Base-by-base conservation (phyloP, 768 basidiomycete genomes). In the Phylloporus sp. region DNA sequence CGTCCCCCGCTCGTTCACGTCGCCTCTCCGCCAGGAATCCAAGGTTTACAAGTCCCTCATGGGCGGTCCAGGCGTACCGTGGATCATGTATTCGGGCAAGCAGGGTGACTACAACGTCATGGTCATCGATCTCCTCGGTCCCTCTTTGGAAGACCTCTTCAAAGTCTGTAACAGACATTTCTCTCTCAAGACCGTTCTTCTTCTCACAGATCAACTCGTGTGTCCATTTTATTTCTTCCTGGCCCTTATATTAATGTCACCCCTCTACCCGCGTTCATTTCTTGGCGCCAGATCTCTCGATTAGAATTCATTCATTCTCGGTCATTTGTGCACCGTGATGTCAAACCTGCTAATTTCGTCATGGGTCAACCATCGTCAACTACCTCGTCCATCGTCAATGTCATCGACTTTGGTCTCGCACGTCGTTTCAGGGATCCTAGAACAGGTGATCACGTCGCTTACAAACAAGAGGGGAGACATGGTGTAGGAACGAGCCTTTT, bases 341-440 rank as follows among this genome's bases (percentile, higher is more conserved):
- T 99, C 68, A 99, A 98, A 67, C 95, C 95, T 29, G 95, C 95
- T 59, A 98, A 99, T 71, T 99, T 99, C 64, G 85, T 99, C 50
- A 97, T 98, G 90, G 90, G 91, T 53, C 44, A 48, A 14, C 38
- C 62, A 0, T 78, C 81, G 37, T 81, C 81, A 52, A 83, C 80
- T 53, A 71, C 78, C 65, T 61, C 77, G 0, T 76, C 77, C 57
- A 69, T 83, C 58, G 93, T 99, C 63, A 95, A 98, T 66, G 88
- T 99, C 55, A 90, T 90, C 56, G 87, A 90, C 70, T 90, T 90
- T 67, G 87, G 87, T 13, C 82, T 90, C 37, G 86, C 87, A 0
- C 87, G 87, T 63, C 84, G 84, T 55, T 90, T 77, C 60, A 78
- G 84, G 18, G 85, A 89, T 57, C 56, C 79, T 5, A 72, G 72